A percentile compares a stretch with the other conserved stretches of the same genome.
phyloP scores from a whole-genome alignment of 2,329 filamentous ascomycete genomes.

The Ophiostoma sp. region DNA sequence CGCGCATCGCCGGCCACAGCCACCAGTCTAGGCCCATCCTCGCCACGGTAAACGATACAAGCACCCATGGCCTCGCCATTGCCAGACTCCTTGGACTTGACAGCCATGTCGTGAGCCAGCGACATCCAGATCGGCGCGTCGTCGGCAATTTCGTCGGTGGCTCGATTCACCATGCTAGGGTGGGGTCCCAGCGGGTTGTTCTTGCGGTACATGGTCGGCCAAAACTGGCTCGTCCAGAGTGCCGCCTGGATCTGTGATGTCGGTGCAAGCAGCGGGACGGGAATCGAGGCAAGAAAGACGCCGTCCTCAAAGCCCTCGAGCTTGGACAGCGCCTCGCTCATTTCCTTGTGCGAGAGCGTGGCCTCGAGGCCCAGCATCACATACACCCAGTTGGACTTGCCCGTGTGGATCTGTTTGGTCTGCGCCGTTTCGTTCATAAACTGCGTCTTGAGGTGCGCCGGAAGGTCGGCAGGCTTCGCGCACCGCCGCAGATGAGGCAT shows the following conservation, averaged over 20 bases:
- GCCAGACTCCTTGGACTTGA: slow-evolving; percentile 50
- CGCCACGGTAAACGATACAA: slow-evolving; percentile 63
- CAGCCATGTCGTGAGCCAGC: slow-evolving; percentile 59
- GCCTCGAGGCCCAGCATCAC: slow-evolving; percentile 50
- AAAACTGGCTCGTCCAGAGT: slow-evolving; percentile 69
- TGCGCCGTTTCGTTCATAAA: slow-evolving; percentile 54
- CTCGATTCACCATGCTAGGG: slow-evolving; percentile 64
- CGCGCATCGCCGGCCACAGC: slow-evolving; percentile 73
- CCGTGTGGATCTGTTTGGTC: slow-evolving; percentile 53
- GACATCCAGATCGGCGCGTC: slow-evolving; percentile 62
- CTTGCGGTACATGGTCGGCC: slow-evolving; percentile 81
- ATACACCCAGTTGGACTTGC: slow-evolving; percentile 57
- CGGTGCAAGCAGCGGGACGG: slow-evolving; percentile 67
- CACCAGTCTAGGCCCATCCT: slow-evolving; percentile 51
- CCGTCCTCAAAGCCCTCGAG: slow-evolving; percentile 47
- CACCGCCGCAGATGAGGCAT: slow-evolving; percentile 69
- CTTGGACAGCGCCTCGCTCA: slow-evolving; percentile 43
- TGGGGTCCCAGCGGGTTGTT: slow-evolving; percentile 83
- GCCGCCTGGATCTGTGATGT: slow-evolving; percentile 70
- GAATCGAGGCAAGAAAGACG: slow-evolving; percentile 56
- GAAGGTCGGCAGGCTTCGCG: slow-evolving; percentile 64
- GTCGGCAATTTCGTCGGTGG: slow-evolving; percentile 61
- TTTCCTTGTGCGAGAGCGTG: slow-evolving; percentile 48
- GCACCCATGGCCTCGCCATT: slow-evolving; percentile 67
- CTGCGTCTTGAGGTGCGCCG: slow-evolving; percentile 56